Conservation (phyloP, 805 yeast species). For the Brettanomyces anomalus region DNA sequence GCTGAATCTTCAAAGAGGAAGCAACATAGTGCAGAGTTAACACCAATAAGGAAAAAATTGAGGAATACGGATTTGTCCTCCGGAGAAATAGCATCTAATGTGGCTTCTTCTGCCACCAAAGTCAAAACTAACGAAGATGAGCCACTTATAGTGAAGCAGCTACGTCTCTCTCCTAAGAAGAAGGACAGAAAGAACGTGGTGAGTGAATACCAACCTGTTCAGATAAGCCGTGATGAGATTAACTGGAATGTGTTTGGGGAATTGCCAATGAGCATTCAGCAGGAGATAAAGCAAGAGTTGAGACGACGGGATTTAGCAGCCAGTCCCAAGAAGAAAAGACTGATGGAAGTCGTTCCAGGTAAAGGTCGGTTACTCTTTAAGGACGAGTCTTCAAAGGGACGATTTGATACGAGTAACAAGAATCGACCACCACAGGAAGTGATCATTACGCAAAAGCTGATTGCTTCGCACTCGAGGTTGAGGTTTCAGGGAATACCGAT, state of each 20-base stretch:
- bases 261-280: slow-evolving; percentile 57
- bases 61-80: no score
- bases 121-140: neutral
- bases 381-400: neutral
- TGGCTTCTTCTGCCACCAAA: no score
- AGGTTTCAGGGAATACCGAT: slow-evolving; percentile 19
- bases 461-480: slow-evolving; percentile 3
- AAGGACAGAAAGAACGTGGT: neutral
- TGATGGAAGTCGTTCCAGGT: slow-evolving; percentile 13
- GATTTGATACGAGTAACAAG: neutral
- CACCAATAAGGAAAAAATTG: neutral
- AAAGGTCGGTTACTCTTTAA: slow-evolving; percentile 2
- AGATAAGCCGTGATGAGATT: slow-evolving; percentile 23
- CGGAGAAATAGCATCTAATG: no score
- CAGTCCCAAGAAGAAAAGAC: slow-evolving; percentile 15
- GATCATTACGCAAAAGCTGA: slow-evolving; percentile 3
- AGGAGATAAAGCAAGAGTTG: slow-evolving; percentile 50
- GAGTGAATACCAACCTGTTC: neutral
- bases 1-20: slow-evolving; percentile 8
- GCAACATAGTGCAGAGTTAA: neutral
- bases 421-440: no score
- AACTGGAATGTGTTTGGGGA: slow-evolving; percentile 58
- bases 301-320: slow-evolving; percentile 27
- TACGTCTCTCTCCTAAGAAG: slow-evolving; percentile 5
- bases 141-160: slow-evolving; percentile 6